A percentile compares a stretch with the other conserved stretches of the same genome.
phyloP scores from a whole-genome alignment of 2,329 filamentous ascomycete genomes.

The Colletotrichum cereale region DNA sequence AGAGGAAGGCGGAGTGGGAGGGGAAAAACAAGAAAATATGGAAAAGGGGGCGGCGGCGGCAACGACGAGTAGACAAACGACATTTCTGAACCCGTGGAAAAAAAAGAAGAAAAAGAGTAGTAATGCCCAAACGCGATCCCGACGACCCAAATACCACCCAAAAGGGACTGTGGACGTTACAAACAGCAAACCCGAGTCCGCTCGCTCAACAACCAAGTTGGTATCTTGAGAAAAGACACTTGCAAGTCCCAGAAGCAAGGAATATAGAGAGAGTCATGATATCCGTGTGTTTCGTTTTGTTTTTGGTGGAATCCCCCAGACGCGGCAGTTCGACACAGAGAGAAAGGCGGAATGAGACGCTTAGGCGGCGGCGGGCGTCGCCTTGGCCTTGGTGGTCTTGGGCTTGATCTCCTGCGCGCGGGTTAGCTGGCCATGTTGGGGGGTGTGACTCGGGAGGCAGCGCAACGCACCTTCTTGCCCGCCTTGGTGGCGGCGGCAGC shows the following conservation, averaged over 20 bases:
- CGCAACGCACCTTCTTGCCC: slow-evolving; percentile 33
- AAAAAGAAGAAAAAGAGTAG: neutral
- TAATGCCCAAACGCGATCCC: neutral
- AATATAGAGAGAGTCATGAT: neutral
- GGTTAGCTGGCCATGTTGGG: neutral
- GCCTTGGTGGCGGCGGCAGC: slow-evolving; percentile 29
- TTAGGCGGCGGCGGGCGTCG: slow-evolving; percentile 14
- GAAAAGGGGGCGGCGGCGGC: too few relatives aligned
- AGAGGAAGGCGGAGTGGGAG: too few relatives aligned
- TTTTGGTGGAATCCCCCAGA: neutral
- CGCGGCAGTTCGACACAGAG: neutral
- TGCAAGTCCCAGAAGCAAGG: slow-evolving; percentile 8
- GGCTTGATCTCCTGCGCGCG: slow-evolving; percentile 33
- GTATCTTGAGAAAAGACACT: slow-evolving; percentile 36
- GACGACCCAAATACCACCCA: neutral
- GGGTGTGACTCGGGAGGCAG: neutral
- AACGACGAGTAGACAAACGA: neutral
- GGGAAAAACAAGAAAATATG: neutral
- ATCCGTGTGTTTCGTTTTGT: neutral
- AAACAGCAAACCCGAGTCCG: slow-evolving; percentile 14
- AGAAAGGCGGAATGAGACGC: neutral
- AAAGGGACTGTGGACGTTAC: too few relatives aligned
- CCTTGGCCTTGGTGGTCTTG: slow-evolving; percentile 38
- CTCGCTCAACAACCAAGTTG: slow-evolving; percentile 32
- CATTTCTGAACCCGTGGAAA: neutral